Evolutionary conservation across 768 basidiomycete species (phyloP).

Genomic region (Lactarius evosmus): DNA sequence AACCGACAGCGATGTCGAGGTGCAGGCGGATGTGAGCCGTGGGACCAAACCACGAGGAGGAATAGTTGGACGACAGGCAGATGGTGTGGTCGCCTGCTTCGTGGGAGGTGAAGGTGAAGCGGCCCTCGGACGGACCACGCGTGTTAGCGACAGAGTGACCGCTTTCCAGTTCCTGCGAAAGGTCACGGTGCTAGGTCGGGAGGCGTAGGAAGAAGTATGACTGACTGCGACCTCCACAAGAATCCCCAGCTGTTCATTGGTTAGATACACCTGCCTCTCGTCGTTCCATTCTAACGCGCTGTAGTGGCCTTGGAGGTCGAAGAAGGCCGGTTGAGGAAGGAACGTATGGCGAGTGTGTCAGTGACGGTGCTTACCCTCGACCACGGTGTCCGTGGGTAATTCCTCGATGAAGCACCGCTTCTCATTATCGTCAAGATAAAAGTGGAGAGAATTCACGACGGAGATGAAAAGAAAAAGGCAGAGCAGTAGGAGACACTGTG

Average conservation of each 20-base stretch:
- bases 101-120: constrained; percentile 97
- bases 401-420: constrained; percentile 96
- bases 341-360: background rate
- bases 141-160: constrained; percentile 83
- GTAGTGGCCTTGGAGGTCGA: constrained; percentile 68
- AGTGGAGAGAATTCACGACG: constrained; percentile 77
- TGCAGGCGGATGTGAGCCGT: constrained; percentile 89
- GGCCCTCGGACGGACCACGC: constrained; percentile 84
- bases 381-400: constrained; percentile 90
- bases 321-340: background rate
- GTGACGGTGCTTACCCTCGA: constrained; percentile 63
- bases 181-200: background rate
- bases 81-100: constrained; percentile 97
- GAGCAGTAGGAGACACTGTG: constrained; percentile 34
- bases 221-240: constrained; percentile 87
- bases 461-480: constrained; percentile 42
- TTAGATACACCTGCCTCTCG: constrained; percentile 56
- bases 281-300: constrained; percentile 91
- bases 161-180: constrained; percentile 74
- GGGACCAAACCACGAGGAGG: constrained; percentile 68
- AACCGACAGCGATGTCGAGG: constrained; percentile 91
- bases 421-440: constrained; percentile 94
- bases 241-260: constrained; percentile 80
- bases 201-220: constrained; percentile 21
- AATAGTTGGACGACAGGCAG: constrained; percentile 89